phyloP scores from a whole-genome alignment of 306 rosid species.

The Vigna nakashimae region DNA sequence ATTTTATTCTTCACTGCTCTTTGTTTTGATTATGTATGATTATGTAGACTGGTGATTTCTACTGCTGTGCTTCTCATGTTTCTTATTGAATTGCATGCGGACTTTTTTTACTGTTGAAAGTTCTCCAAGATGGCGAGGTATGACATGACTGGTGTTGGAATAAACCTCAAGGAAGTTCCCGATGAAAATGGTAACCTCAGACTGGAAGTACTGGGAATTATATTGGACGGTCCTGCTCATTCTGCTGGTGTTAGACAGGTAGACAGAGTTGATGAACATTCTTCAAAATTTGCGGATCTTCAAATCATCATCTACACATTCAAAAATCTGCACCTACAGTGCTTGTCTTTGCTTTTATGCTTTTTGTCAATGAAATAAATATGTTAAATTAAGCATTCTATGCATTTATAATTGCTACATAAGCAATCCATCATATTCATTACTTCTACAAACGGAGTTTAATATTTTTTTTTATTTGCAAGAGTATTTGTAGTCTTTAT shows the following conservation, averaged over 20 bases:
- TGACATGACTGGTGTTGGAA: conserved; percentile 98
- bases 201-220: conserved; percentile 78
- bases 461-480: conserved; percentile 15
- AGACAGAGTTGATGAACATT: neutral
- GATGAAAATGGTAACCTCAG: conserved; percentile 71
- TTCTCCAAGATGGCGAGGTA: conserved; percentile 99
- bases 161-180: conserved; percentile 91
- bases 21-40: conserved; percentile 31
- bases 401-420: neutral
- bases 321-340: neutral
- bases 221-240: conserved; percentile 93
- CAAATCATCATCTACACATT: neutral
- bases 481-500: conserved; percentile 7
- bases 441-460: conserved; percentile 20
- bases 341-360: neutral
- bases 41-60: neutral
- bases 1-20: conserved; percentile 4
- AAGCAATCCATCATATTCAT: conserved; percentile 14
- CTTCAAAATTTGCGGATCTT: neutral
- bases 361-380: conserved; percentile 1
- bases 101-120: conserved; percentile 60
- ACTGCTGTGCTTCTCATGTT: conserved; percentile 43
- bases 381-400: conserved; percentile 9
- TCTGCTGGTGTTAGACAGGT: conserved; percentile 97
- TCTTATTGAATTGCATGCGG: conserved; percentile 55